phyloP scores from a whole-genome alignment of 805 yeast genomes.

The Kurtzmaniella cleridarum region DNA sequence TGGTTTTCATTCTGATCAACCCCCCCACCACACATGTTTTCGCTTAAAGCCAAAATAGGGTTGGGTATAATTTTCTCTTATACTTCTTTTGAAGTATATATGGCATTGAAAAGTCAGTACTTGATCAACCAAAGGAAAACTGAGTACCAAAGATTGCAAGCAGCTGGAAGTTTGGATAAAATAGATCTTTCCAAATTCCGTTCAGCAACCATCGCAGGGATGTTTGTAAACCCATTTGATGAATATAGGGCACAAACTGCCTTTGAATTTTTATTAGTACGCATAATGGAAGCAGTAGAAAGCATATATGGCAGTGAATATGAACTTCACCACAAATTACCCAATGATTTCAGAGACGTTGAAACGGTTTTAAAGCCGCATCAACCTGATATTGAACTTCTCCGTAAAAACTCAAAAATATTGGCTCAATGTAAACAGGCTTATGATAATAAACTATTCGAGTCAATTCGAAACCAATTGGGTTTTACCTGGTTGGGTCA shows the following conservation, averaged over 20 bases:
- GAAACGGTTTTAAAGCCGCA: slow-evolving; percentile 54
- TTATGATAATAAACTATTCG: slow-evolving; percentile 8
- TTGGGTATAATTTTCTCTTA: slow-evolving; percentile 47
- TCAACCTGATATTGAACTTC: slow-evolving; percentile 49
- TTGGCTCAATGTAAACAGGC: slow-evolving; percentile 21
- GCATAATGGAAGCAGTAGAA: slow-evolving; percentile 68
- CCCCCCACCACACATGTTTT: slow-evolving; percentile 10
- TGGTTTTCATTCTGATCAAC: too few species aligned
- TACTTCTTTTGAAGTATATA: slow-evolving; percentile 60
- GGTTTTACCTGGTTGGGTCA: slow-evolving; percentile 92
- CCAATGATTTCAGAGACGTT: slow-evolving; percentile 45
- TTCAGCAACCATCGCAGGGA: slow-evolving; percentile 54
- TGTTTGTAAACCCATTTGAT: slow-evolving; percentile 84
- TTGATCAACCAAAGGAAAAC: slow-evolving; percentile 45
- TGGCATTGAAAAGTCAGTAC: slow-evolving; percentile 48
- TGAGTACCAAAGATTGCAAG: slow-evolving; percentile 16
- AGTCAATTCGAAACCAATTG: slow-evolving; percentile 43
- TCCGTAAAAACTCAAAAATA: slow-evolving; percentile 28
- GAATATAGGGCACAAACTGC: slow-evolving; percentile 89
- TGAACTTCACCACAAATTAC: slow-evolving; percentile 31
- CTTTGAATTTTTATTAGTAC: slow-evolving; percentile 73
- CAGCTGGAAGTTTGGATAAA: slow-evolving; percentile 9
- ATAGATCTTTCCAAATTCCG: slow-evolving; percentile 20
- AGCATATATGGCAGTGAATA: slow-evolving; percentile 35
- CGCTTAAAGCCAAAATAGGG: slow-evolving; percentile 33